These are phyloP conservation scores for Penicillium alfredii DNA, from an alignment of 495 filamentous ascomycete species.

Conservation along the genomic window DNA sequence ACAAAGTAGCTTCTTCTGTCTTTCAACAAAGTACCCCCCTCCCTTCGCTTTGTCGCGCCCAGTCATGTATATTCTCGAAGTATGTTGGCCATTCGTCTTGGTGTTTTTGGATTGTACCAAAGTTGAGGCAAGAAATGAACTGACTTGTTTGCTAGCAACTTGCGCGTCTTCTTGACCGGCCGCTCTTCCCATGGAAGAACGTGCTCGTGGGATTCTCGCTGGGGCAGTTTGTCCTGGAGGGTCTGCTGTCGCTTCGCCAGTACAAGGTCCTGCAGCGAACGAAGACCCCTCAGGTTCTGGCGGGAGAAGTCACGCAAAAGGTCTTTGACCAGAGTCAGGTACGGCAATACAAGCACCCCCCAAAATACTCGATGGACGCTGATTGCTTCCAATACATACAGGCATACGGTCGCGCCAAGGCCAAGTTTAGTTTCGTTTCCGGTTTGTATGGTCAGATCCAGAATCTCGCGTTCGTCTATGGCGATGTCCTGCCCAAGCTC, in stretches of 20 bases:
- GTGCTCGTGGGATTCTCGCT: conserved; percentile 90
- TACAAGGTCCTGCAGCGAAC: conserved; percentile 76
- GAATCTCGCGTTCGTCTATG: conserved; percentile 82
- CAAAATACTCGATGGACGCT: no score
- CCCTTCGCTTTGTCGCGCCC: conserved; percentile 19
- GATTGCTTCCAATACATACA: conserved; percentile 30
- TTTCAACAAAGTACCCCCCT: conserved; percentile 6
- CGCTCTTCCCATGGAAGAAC: conserved; percentile 93
- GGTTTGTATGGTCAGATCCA: conserved; percentile 79
- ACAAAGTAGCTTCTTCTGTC: conserved; percentile 26
- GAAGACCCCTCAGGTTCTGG: conserved; percentile 74
- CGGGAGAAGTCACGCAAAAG: conserved; percentile 79
- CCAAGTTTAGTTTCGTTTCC: conserved; percentile 74
- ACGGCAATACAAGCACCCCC: conserved; percentile 6
- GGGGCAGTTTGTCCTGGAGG: conserved; percentile 81
- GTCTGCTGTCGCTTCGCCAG: conserved; percentile 77
- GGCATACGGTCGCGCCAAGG: conserved; percentile 93
- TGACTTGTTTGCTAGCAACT: conserved; percentile 57
- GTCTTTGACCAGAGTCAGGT: conserved; percentile 93
- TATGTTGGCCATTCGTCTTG: conserved; percentile 11
- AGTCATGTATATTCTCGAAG: conserved; percentile 43
- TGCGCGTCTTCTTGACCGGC: conserved; percentile 79
- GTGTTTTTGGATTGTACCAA: no score
- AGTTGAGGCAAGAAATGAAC: conserved; percentile 7
- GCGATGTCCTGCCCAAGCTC: conserved; percentile 80